phyloP scores from a whole-genome alignment of 139 green algal species.

The Coccomyxa sp. region DNA sequence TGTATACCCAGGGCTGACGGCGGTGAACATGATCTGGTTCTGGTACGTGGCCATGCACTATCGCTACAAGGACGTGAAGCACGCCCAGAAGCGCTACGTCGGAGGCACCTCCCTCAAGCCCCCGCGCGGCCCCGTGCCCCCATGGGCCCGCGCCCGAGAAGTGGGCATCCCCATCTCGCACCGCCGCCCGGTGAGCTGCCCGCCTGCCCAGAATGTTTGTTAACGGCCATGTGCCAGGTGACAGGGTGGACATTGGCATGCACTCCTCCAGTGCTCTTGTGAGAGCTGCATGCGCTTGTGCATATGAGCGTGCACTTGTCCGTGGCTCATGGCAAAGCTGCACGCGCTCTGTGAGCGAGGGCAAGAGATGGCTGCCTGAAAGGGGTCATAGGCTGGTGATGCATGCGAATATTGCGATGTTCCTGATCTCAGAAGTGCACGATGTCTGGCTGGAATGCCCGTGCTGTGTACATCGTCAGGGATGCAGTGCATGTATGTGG shows the following conservation, averaged over 20 bases:
- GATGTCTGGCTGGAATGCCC: too few relatives aligned
- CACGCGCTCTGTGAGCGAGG: too few relatives aligned
- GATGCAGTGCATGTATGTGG: not conserved
- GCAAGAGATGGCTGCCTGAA: too few relatives aligned
- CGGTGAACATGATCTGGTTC: conserved; percentile 55
- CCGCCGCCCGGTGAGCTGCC: conserved; percentile 2
- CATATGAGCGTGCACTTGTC: too few relatives aligned
- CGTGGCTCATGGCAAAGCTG: too few relatives aligned
- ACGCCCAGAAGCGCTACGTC: conserved; percentile 18
- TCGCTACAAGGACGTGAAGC: conserved; percentile 81
- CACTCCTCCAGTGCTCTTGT: too few relatives aligned
- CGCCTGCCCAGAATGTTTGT: not conserved
- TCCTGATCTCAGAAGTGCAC: too few relatives aligned
- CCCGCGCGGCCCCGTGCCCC: conserved; percentile 12
- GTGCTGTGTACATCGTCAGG: too few relatives aligned
- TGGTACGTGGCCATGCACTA: conserved; percentile 64
- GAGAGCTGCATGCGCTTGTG: too few relatives aligned
- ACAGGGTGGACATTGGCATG: too few relatives aligned
- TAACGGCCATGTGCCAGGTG: not conserved
- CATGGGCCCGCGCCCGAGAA: conserved; percentile 16
- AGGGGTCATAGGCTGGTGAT: too few relatives aligned
- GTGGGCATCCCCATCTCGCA: not conserved
- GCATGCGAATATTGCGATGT: too few relatives aligned
- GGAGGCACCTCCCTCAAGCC: conserved; percentile 3
- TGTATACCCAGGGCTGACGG: conserved; percentile 45